phyloP scores from a whole-genome alignment of 2,329 filamentous ascomycete species.

The Endoconidiophora polonica region DNA sequence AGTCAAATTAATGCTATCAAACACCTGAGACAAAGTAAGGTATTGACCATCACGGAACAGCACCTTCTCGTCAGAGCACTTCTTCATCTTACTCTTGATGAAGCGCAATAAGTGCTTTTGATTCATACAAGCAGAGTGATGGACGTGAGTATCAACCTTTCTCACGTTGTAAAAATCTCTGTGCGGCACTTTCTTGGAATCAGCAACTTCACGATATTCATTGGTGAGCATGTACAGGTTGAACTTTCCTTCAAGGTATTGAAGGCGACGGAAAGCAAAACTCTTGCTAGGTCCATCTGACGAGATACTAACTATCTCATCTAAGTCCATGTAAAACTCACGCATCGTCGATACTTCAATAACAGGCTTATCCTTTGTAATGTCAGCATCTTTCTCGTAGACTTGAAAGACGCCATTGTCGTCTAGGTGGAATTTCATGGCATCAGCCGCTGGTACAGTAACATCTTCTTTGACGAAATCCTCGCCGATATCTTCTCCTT shows the following conservation, averaged over 20 bases:
- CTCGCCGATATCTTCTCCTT: conserved; percentile 76
- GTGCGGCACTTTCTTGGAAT: conserved; percentile 94
- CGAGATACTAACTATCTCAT: conserved; percentile 71
- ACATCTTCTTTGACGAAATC: conserved; percentile 78
- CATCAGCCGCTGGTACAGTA: conserved; percentile 39
- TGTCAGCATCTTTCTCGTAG: conserved; percentile 48
- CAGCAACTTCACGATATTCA: conserved; percentile 93
- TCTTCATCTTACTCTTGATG: conserved; percentile 99
- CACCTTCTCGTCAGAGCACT: conserved; percentile 84
- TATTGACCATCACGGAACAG: conserved; percentile 84
- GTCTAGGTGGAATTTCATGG: conserved; percentile 65
- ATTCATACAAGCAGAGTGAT: conserved; percentile 99
- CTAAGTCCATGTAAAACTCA: conserved; percentile 91
- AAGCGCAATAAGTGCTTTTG: conserved; percentile 96
- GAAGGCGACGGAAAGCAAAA: conserved; percentile 84
- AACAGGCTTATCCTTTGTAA: conserved; percentile 48
- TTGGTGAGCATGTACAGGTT: conserved; percentile 87
- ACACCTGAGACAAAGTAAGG: conserved; percentile 80
- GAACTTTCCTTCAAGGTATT: conserved; percentile 94
- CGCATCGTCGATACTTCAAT: conserved; percentile 78
- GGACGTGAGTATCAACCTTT: conserved; percentile 97
- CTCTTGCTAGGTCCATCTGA: conserved; percentile 94
- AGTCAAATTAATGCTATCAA: conserved; percentile 91
- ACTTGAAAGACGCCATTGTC: conserved; percentile 82
- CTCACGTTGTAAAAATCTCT: conserved; percentile 98